These are phyloP conservation scores for Schizosaccharomyces cryophilus DNA, from an alignment of 805 yeast genomes.

Conservation along the genomic window DNA sequence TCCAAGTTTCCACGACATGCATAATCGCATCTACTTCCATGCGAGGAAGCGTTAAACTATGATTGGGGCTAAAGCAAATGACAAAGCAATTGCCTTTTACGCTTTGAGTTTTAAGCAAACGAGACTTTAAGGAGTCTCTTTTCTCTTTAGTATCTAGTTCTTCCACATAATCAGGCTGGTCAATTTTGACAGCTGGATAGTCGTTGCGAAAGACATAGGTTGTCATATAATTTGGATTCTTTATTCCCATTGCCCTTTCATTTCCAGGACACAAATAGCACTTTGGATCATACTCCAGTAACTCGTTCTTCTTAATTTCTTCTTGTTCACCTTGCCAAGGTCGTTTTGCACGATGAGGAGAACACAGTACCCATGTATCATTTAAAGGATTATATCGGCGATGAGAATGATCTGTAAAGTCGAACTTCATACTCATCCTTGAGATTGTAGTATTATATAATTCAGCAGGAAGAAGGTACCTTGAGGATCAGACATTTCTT, in stretches of 20 bases:
- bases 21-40: constrained; percentile 25
- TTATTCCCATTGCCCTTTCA: constrained; percentile 33
- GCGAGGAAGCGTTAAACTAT: constrained; percentile 25
- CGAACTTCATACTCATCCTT: constrained; percentile 3
- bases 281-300: constrained; percentile 34
- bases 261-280: constrained; percentile 59
- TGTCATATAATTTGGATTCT: constrained; percentile 30
- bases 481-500: no score
- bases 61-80: constrained; percentile 49
- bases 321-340: constrained; percentile 68
- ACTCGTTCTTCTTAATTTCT: constrained; percentile 17
- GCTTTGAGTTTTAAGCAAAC: constrained; percentile 29
- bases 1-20: constrained; percentile 38
- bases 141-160: constrained; percentile 4
- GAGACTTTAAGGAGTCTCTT: constrained; percentile 7
- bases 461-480: not conserved
- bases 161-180: constrained; percentile 23
- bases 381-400: constrained; percentile 46
- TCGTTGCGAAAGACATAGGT: constrained; percentile 46
- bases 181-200: constrained; percentile 40
- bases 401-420: constrained; percentile 21
- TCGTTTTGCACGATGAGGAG: constrained; percentile 54
- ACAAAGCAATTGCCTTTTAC: constrained; percentile 47
- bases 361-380: constrained; percentile 43
- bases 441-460: not conserved